Percentiles rank a stretch among this genome's conserved stretches.
Evolutionary conservation across 441 rosid species (phyloP).

Genomic region (Bocquillonia castaneifolia): DNA sequence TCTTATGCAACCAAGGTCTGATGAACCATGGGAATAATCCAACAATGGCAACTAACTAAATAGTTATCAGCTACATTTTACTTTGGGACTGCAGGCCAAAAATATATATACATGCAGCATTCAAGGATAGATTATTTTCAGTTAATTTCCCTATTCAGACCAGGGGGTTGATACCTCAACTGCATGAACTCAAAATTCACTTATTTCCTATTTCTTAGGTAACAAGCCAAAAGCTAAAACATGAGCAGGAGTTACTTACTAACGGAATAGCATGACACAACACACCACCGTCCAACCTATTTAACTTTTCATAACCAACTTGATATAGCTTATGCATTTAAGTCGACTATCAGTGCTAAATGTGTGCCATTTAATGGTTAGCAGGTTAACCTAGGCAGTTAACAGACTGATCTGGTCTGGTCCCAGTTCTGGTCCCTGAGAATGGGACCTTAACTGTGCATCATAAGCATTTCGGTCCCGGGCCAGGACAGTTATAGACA

Average conservation of each 20-base stretch:
- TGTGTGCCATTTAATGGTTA: not conserved
- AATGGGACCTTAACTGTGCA: not conserved
- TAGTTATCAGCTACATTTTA: not conserved
- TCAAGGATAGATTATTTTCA: not conserved
- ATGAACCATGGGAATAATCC: not conserved
- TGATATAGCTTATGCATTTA: not conserved
- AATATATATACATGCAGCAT: not conserved
- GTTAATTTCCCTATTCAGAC: constrained; percentile 2
- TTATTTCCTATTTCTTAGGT: not conserved
- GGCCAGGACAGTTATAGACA: not conserved
- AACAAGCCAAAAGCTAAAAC: not conserved
- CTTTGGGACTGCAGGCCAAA: not conserved
- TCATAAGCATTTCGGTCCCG: not conserved
- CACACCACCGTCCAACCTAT: not conserved
- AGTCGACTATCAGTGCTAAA: not conserved
- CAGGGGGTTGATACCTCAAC: not conserved
- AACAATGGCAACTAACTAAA: not conserved
- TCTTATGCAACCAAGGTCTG: not conserved
- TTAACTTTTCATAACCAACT: not conserved
- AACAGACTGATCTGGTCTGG: not conserved
- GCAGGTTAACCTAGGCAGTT: not conserved
- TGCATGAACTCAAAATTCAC: not conserved
- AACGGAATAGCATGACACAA: not conserved
- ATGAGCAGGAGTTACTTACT: not conserved
- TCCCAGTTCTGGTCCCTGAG: not conserved